Evolutionary conservation across 1,139 yeast species (phyloP).

Genomic region (Saccharomyces hybrid): DNA sequence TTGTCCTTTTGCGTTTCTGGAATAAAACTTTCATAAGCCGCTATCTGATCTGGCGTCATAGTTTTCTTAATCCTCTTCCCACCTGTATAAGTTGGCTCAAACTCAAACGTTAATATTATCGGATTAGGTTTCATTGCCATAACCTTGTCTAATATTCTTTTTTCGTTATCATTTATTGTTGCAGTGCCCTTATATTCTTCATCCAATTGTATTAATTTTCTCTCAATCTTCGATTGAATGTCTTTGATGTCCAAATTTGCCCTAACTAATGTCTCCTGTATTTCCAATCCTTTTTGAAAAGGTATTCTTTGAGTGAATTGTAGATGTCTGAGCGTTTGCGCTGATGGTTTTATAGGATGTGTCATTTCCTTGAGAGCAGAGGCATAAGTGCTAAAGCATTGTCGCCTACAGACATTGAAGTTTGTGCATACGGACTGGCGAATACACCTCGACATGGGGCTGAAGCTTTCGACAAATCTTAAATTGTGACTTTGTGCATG

Average conservation of each 20-base stretch:
- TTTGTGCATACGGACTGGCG: background rate
- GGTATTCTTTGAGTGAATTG: conserved; percentile 48
- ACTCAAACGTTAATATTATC: conserved; percentile 68
- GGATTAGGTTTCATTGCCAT: conserved; percentile 53
- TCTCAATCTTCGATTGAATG: conserved; percentile 42
- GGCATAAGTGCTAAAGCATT: background rate
- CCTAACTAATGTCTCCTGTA: conserved; percentile 57
- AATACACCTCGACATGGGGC: background rate
- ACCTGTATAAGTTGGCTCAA: conserved; percentile 79
- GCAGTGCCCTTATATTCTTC: conserved; percentile 38
- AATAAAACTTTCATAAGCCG: conserved; percentile 21
- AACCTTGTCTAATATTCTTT: conserved; percentile 39
- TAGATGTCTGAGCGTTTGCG: conserved; percentile 47
- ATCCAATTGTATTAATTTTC: conserved; percentile 35
- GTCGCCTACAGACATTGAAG: background rate
- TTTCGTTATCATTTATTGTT: conserved; percentile 40
- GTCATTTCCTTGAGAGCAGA: conserved; percentile 7
- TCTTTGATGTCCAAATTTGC: conserved; percentile 58
- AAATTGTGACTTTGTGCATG: background rate
- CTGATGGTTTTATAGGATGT: conserved; percentile 28
- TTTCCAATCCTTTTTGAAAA: conserved; percentile 51
- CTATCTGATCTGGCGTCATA: conserved; percentile 34
- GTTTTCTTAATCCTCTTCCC: conserved; percentile 68
- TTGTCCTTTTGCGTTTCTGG: conserved; percentile 34
- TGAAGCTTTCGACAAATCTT: background rate